These are phyloP conservation scores for Pleurotus salmoneostramineus DNA, from an alignment of 768 basidiomycete genomes.

Conservation along the genomic window DNA sequence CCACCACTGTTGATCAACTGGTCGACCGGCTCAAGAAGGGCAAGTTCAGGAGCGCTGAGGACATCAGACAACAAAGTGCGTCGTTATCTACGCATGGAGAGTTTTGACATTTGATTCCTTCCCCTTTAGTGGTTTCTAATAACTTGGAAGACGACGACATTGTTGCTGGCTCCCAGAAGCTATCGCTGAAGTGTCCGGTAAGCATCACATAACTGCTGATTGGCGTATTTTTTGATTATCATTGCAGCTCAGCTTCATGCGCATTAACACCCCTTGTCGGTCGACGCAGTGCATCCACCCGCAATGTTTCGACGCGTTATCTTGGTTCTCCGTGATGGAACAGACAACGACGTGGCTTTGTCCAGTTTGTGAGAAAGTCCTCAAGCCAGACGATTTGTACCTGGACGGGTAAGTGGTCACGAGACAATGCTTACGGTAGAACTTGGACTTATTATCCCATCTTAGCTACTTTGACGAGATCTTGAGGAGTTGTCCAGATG, in stretches of 20 bases:
- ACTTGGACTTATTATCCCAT: neutral
- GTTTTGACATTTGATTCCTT: constrained; percentile 9
- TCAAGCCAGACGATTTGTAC: constrained; percentile 80
- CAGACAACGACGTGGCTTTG: constrained; percentile 96
- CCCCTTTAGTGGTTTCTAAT: constrained; percentile 49
- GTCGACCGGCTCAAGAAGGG: constrained; percentile 67
- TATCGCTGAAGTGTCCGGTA: constrained; percentile 94
- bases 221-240: neutral
- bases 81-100: constrained; percentile 8
- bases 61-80: constrained; percentile 68
- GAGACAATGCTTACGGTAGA: neutral
- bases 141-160: constrained; percentile 86
- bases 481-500: constrained; percentile 69
- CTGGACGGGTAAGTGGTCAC: constrained; percentile 74
- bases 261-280: constrained; percentile 80
- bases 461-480: constrained; percentile 86
- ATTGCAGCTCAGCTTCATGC: constrained; percentile 77
- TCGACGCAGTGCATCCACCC: constrained; percentile 86
- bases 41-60: constrained; percentile 59
- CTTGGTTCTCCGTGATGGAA: constrained; percentile 95
- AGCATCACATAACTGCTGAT: constrained; percentile 21
- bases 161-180: constrained; percentile 80
- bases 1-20: constrained; percentile 63
- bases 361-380: constrained; percentile 82
- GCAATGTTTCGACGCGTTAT: constrained; percentile 93